Conservation (phyloP, 2,329 filamentous ascomycete genomes). For the Sporothrix protearum region DNA sequence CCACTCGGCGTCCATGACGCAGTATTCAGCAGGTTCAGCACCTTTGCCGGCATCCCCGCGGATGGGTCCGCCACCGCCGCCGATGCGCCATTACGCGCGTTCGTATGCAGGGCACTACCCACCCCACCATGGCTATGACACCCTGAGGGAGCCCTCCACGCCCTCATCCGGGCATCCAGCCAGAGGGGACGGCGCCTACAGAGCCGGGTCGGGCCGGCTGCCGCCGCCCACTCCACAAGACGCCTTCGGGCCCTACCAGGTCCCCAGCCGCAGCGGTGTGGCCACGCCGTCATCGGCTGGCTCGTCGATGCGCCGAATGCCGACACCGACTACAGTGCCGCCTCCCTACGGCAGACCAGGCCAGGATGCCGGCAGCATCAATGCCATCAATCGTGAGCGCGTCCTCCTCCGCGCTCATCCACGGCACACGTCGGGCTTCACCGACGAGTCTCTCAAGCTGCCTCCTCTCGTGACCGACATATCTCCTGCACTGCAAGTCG, state of each 20-base stretch:
- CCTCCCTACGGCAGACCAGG: not conserved
- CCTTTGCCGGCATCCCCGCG: slow-evolving; percentile 23
- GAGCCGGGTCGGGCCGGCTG: slow-evolving; percentile 44
- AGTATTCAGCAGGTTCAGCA: not conserved
- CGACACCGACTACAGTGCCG: slow-evolving; percentile 24
- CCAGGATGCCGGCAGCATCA: not conserved
- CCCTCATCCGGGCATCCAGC: not conserved
- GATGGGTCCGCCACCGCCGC: slow-evolving; percentile 24
- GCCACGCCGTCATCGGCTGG: slow-evolving; percentile 4
- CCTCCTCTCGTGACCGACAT: slow-evolving; percentile 50
- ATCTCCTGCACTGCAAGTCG: not conserved
- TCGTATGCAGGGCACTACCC: not conserved
- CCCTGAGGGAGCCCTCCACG: not conserved
- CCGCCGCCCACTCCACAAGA: slow-evolving; percentile 49
- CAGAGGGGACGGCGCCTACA: slow-evolving; percentile 1
- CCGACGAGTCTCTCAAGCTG: slow-evolving; percentile 51
- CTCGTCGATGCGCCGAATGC: slow-evolving; percentile 31
- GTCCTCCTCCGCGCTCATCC: slow-evolving; percentile 14
- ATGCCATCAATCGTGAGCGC: not conserved
- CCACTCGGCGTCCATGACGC: not conserved
- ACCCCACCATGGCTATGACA: not conserved
- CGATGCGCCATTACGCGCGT: not conserved
- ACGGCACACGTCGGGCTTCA: slow-evolving; percentile 3
- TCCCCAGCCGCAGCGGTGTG: not conserved
- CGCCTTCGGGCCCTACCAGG: slow-evolving; percentile 27